Conservation (phyloP, 2,329 filamentous ascomycete genomes). For the Exophiala mesophila region DNA sequence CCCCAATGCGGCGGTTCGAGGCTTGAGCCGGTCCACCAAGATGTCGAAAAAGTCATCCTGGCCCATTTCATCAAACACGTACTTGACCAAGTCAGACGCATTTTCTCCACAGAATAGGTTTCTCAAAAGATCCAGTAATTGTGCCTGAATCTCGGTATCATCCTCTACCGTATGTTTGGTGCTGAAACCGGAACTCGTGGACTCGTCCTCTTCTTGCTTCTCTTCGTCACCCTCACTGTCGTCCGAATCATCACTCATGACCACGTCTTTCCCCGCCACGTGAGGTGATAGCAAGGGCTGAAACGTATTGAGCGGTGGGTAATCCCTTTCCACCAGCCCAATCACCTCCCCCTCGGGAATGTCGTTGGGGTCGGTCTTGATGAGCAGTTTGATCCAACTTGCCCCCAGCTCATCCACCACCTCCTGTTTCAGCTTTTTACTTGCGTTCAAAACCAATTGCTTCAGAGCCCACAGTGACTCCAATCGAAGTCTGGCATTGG, state of each 20-base stretch:
- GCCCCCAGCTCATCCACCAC: conserved; percentile 73
- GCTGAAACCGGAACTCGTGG: conserved; percentile 59
- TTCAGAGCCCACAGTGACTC: conserved; percentile 93
- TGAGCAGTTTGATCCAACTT: conserved; percentile 74
- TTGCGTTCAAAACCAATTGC: conserved; percentile 71
- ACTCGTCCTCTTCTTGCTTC: conserved; percentile 30
- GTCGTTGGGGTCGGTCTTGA: conserved; percentile 53
- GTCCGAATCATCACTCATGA: conserved; percentile 31
- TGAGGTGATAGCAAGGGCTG: not conserved
- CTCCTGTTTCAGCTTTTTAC: conserved; percentile 66
- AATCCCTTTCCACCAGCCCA: conserved; percentile 25
- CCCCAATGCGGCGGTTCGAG: conserved; percentile 37
- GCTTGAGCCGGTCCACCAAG: conserved; percentile 69
- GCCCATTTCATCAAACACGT: conserved; percentile 70
- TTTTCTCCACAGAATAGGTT: conserved; percentile 72
- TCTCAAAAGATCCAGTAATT: conserved; percentile 81
- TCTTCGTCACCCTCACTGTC: conserved; percentile 5
- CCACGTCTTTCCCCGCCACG: conserved; percentile 9
- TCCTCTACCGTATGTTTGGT: conserved; percentile 64
- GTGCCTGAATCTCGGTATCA: conserved; percentile 81
- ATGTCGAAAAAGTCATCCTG: conserved; percentile 75
- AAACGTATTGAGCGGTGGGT: conserved; percentile 14
- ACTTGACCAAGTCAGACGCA: conserved; percentile 71
- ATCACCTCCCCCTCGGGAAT: conserved; percentile 26
- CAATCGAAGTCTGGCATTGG: conserved; percentile 70